A percentile compares a stretch with the other conserved stretches of the same genome.
Evolutionary conservation across 768 basidiomycete species (phyloP).

Genomic region (Suillus luteus): DNA sequence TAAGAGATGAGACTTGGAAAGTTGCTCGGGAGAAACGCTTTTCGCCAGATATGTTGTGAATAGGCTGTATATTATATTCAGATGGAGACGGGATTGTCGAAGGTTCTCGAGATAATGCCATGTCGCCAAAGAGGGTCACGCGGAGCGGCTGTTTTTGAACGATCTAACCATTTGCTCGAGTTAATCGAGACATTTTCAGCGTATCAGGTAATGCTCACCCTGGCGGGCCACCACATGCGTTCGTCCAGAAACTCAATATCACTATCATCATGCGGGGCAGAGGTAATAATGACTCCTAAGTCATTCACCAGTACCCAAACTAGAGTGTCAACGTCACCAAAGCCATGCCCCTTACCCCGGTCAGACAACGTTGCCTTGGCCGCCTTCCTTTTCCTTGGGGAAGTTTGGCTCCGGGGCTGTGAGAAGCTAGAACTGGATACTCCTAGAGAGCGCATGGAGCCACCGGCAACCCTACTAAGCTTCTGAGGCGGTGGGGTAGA

Average conservation of each 20-base stretch:
- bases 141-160: slow-evolving; percentile 31
- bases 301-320: slow-evolving; percentile 58
- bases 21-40: slow-evolving; percentile 47
- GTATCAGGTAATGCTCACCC: slow-evolving; percentile 42
- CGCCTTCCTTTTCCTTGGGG: slow-evolving; percentile 24
- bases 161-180: slow-evolving; percentile 17
- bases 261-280: slow-evolving; percentile 27
- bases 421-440: slow-evolving; percentile 18
- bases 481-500: slow-evolving; percentile 2
- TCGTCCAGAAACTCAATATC: slow-evolving; percentile 21
- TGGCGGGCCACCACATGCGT: slow-evolving; percentile 71
- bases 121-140: slow-evolving; percentile 35
- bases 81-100: slow-evolving; percentile 37
- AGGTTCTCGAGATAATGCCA: slow-evolving; percentile 26
- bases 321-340: slow-evolving; percentile 37
- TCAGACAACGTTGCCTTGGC: slow-evolving; percentile 9
- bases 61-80: slow-evolving; percentile 43
- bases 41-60: slow-evolving; percentile 33
- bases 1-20: slow-evolving; percentile 27
- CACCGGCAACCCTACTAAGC: slow-evolving; percentile 14
- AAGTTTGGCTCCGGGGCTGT: slow-evolving; percentile 22
- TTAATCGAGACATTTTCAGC: slow-evolving; percentile 10
- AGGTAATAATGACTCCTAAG: slow-evolving; percentile 33
- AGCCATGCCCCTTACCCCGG: slow-evolving; percentile 16
- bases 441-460: slow-evolving; percentile 16